A percentile compares a stretch with the other conserved stretches of the same genome.
These are phyloP conservation scores for Coemansia sp. DNA, from an alignment of 192 early-diverging fungal genomes.

Conservation along the genomic window DNA sequence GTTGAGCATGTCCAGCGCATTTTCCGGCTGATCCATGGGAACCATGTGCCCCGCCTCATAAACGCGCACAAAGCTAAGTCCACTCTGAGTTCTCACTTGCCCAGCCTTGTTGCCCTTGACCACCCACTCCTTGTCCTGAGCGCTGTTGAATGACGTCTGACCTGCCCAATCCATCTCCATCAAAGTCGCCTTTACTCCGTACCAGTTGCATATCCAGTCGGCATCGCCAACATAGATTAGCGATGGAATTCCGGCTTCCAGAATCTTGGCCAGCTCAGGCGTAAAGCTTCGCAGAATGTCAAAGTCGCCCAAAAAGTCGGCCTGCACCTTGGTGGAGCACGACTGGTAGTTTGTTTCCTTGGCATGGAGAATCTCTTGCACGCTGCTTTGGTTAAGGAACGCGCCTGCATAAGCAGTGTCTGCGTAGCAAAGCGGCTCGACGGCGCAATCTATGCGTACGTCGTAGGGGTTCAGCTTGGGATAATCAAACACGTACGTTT, in stretches of 20 bases:
- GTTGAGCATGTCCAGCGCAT: slow-evolving; percentile 78
- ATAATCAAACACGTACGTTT: slow-evolving; percentile 21
- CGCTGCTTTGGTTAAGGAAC: slow-evolving; percentile 68
- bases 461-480: slow-evolving; percentile 88
- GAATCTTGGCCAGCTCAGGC: slow-evolving; percentile 57
- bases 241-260: slow-evolving; percentile 72
- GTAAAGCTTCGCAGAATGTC: slow-evolving; percentile 78
- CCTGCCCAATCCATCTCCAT: slow-evolving; percentile 79
- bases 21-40: slow-evolving; percentile 82
- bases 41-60: slow-evolving; percentile 86
- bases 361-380: slow-evolving; percentile 68
- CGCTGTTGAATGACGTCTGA: slow-evolving; percentile 63
- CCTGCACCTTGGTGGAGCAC: slow-evolving; percentile 73
- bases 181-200: slow-evolving; percentile 78
- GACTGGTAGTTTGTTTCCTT: slow-evolving; percentile 60
- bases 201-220: slow-evolving; percentile 88
- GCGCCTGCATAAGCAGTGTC: slow-evolving; percentile 64
- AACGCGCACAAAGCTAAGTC: slow-evolving; percentile 78
- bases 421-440: slow-evolving; percentile 71
- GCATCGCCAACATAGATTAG: slow-evolving; percentile 89
- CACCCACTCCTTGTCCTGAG: slow-evolving; percentile 72
- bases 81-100: slow-evolving; percentile 62
- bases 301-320: slow-evolving; percentile 68
- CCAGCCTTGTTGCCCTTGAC: slow-evolving; percentile 55
- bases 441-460: slow-evolving; percentile 79